Evolutionary conservation across 495 filamentous ascomycete species (phyloP), one percentile per base, ranked within the genome.

Genomic region (Chaetomidium leptoderma): DNA sequence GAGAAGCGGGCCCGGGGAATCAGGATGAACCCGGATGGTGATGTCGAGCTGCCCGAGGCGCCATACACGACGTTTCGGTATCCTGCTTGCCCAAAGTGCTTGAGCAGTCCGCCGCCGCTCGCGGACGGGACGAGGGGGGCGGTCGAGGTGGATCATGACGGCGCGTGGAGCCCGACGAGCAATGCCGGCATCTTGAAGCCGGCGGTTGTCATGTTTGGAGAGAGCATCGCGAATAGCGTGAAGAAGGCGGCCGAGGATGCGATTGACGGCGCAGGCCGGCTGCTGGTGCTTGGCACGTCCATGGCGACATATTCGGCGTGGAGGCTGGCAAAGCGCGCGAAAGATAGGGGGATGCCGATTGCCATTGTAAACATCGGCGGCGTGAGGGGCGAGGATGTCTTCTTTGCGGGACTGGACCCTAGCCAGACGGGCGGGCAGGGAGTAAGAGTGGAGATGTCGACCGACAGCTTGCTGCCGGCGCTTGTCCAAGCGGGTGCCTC

Each of bases 221-320:
- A 98, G 71, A 90, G 83, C 52, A 93, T 97, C 30, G 73, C 80
- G 4, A 65, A 68, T 2, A 53, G 65, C 4, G 85, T 91, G 14
- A 96, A 92, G 67, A 59, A 65, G 1, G 84, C 82, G n/a, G 92
- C 91, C 2, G 91, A 96, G 65, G 75, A 82, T 17, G 87, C 85
- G 8, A 82, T 98, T 37, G 87, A 96, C 61, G 79, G 80, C 49
- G 86, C 92, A 9, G 82, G 81, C 16, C 76, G 81, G 30, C 69
- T 98, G 23, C 76, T 98, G 29, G 81, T 97, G 16, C 67, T 97
- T 14, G 93, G 91, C 9, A 96, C 86, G 39, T 95, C 89, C 63
- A 76, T 98, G 46, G 93, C 93, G 9, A 97, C 93, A 0, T 97
- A 92, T 70, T 96, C 90, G 7, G 93, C 93, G 2, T 98, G 91